Evolutionary conservation across 306 rosid genomes (phyloP).

Genomic region (Vicia sativa): DNA sequence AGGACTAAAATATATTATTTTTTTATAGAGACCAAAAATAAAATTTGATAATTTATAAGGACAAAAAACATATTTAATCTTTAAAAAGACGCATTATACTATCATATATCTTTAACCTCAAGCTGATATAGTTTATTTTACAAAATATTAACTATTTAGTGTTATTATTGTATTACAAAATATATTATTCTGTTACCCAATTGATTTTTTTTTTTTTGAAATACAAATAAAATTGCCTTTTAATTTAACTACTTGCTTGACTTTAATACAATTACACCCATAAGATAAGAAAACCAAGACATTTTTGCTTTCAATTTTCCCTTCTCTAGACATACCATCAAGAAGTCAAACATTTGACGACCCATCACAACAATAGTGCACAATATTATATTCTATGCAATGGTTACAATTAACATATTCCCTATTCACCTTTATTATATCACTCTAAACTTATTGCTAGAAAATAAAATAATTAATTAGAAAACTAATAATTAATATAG

Average conservation of each 20-base stretch:
- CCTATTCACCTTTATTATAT: constrained; percentile 35
- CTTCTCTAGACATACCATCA: constrained; percentile 22
- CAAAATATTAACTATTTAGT: background rate
- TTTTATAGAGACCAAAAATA: too few species aligned
- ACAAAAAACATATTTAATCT: too few species aligned
- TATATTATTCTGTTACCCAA: constrained; percentile 3
- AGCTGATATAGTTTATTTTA: too few species aligned
- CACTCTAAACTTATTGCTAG: constrained; percentile 41
- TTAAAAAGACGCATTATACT: too few species aligned
- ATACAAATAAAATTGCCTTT: constrained; percentile 3
- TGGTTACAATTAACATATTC: constrained; percentile 42
- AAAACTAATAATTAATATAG: constrained; percentile 11
- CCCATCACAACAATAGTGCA: constrained; percentile 15
- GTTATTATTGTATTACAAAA: background rate
- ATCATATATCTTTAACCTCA: too few species aligned
- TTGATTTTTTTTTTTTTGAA: background rate
- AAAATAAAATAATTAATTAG: constrained; percentile 35
- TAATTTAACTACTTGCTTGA: background rate
- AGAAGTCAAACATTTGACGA: constrained; percentile 22
- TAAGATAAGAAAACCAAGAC: background rate
- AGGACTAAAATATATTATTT: too few species aligned
- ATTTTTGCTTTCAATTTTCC: constrained; percentile 7
- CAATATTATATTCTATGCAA: constrained; percentile 30
- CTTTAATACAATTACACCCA: background rate
- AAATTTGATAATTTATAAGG: too few species aligned